Conservation (phyloP, 2,329 filamentous ascomycete genomes). For the Diplodia corticola region DNA sequence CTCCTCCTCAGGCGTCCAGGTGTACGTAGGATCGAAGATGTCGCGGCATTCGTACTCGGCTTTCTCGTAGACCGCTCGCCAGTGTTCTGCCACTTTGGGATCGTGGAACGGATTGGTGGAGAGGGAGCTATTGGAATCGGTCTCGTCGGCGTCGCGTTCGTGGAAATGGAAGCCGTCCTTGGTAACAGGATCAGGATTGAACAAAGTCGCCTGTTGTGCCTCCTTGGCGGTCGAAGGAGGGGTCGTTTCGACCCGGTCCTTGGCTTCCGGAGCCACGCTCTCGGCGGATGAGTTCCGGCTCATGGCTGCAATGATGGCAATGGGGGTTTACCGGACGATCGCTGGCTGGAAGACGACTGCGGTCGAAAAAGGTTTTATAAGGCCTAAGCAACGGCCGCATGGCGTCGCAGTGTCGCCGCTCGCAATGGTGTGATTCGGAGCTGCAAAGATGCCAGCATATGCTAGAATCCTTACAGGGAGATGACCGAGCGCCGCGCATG, state of each 20-base stretch:
- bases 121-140: background rate
- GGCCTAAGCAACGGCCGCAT: background rate
- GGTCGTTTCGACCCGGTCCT: background rate
- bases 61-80: slow-evolving; percentile 32
- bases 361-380: slow-evolving; percentile 6
- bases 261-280: slow-evolving; percentile 1
- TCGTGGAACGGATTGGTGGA: slow-evolving; percentile 29
- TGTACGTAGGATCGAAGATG: slow-evolving; percentile 50
- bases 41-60: slow-evolving; percentile 42
- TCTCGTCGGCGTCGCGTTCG: background rate
- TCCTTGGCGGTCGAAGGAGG: background rate
- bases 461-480: slow-evolving; percentile 18
- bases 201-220: slow-evolving; percentile 1
- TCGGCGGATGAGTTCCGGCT: slow-evolving; percentile 16
- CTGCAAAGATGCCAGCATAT: slow-evolving; percentile 21
- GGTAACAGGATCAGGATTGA: slow-evolving; percentile 6
- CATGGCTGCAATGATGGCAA: background rate
- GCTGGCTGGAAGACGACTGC: background rate
- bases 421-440: slow-evolving; percentile 21
- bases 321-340: background rate
- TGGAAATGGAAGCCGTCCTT: slow-evolving; percentile 20
- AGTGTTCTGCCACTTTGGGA: slow-evolving; percentile 30
- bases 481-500: slow-evolving; percentile 13
- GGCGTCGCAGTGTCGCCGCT: slow-evolving; percentile 5
- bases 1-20: slow-evolving; percentile 53